These are phyloP conservation scores for Phytophthora ohioensis DNA, from an alignment of 352 stramenopile genomes.

Conservation along the genomic window DNA sequence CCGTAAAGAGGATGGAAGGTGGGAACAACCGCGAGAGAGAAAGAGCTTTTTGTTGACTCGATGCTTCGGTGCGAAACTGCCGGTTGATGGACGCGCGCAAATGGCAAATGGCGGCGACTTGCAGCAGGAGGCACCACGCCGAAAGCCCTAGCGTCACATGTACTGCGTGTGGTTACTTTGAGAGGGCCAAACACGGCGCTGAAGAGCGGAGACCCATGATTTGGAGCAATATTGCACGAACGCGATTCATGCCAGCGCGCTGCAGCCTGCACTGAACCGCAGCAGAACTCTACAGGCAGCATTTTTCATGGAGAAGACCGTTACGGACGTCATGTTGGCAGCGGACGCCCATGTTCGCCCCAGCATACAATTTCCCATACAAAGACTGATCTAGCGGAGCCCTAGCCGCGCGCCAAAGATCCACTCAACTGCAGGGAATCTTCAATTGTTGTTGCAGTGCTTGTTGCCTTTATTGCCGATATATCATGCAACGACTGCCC, in stretches of 20 bases:
- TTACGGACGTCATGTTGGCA: constrained; percentile 24
- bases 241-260: constrained; percentile 4
- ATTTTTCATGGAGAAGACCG: constrained; percentile 26
- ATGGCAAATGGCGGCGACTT: constrained; percentile 16
- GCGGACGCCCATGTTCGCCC: background rate
- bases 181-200: background rate
- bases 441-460: constrained; percentile 16
- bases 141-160: constrained; percentile 7
- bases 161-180: background rate
- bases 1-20: constrained; percentile 19
- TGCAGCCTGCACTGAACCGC: background rate
- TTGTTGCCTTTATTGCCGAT: background rate
- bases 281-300: background rate
- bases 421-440: constrained; percentile 22
- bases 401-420: background rate
- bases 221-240: constrained; percentile 4
- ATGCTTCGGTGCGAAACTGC: constrained; percentile 22
- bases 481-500: no score
- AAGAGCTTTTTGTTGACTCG: background rate
- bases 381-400: constrained; percentile 25
- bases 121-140: background rate
- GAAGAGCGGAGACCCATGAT: background rate
- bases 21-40: constrained; percentile 38
- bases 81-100: constrained; percentile 3
- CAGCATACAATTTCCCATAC: constrained; percentile 10